phyloP scores from a whole-genome alignment of 192 early-diverging fungal genomes.

The Phycomyces nitens region DNA sequence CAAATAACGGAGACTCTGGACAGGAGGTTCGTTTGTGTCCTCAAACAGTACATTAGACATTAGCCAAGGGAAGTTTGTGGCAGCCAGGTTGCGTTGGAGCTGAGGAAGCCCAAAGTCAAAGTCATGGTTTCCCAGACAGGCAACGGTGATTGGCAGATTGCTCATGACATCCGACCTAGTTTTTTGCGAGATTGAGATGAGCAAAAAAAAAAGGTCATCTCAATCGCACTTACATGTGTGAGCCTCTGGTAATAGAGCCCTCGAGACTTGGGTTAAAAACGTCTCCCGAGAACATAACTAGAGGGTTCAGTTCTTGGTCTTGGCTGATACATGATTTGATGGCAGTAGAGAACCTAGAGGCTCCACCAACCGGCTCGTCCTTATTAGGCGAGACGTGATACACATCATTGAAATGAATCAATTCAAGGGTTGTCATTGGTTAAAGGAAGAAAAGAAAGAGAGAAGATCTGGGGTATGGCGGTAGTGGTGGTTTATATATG shows the following conservation, averaged over 20 bases:
- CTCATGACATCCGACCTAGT: constrained; percentile 53
- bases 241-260: constrained; percentile 59
- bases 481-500: too few relatives aligned
- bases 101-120: constrained; percentile 67
- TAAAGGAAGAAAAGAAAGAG: constrained; percentile 8
- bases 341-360: constrained; percentile 51
- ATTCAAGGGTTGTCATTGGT: constrained; percentile 27
- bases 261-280: constrained; percentile 67
- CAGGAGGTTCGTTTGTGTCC: constrained; percentile 27
- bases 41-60: constrained; percentile 60
- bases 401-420: constrained; percentile 68
- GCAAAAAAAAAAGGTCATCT: neutral
- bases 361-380: constrained; percentile 61
- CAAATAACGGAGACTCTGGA: constrained; percentile 33
- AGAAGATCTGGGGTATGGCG: neutral
- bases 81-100: constrained; percentile 41
- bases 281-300: constrained; percentile 64
- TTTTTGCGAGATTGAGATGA: neutral
- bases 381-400: constrained; percentile 52
- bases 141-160: constrained; percentile 51
- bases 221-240: constrained; percentile 49
- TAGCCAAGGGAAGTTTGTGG: constrained; percentile 69
- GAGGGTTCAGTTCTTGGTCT: constrained; percentile 34
- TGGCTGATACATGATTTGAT: too few relatives aligned
- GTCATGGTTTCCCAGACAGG: constrained; percentile 71